Evolutionary conservation across 768 basidiomycete species (phyloP), one percentile per base, ranked within the genome.

Genomic region (Serendipita sp.): DNA sequence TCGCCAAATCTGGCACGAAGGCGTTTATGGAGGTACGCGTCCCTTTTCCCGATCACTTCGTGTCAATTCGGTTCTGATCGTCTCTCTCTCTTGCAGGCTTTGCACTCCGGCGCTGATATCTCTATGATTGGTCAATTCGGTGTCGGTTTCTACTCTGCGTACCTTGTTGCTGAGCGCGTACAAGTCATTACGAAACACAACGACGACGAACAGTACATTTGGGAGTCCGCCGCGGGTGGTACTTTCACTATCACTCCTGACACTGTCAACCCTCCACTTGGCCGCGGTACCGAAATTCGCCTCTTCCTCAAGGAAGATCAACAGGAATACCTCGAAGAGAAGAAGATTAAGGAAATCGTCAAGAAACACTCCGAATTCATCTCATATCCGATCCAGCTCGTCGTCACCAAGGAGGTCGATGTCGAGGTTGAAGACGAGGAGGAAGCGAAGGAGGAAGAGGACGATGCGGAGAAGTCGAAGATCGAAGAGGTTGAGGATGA

Each of bases 301-400:
- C 85, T 95, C 66, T 91, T 78, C 82, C 78, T 99, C 75, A 98
- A 99, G 82, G 96, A 98, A 74, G 96, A 99, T 75, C 92, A 98
- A 78, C 85, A 89, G 67, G 96, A 98, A 76, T 98, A 97, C 79
- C 83, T 97, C 52, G 95, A 99, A 80, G 95, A 99, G 84, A 96
- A 96, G 83, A 86, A 86, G 76, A 90, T 98, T 82, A 95, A 94
- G 82, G 96, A 98, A 69, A 91, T 95, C 69, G 95, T 99, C 74
- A 98, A 99, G 84, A 98, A 98, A 81, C 95, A 99, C 82, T 98
- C 95, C 72, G 95, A 99, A 79, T 98, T 98, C 81, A 99, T 98
- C 77, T 97, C 94, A 34, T 98, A 98, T 79, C 96, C 96, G 68
- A 99, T 98, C 73, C 94, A 98, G 74, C 84, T 99, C 68, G 91